These are phyloP conservation scores for Hirsutella rhossiliensis DNA, from an alignment of 2,329 filamentous ascomycete species.

Conservation along the genomic window DNA sequence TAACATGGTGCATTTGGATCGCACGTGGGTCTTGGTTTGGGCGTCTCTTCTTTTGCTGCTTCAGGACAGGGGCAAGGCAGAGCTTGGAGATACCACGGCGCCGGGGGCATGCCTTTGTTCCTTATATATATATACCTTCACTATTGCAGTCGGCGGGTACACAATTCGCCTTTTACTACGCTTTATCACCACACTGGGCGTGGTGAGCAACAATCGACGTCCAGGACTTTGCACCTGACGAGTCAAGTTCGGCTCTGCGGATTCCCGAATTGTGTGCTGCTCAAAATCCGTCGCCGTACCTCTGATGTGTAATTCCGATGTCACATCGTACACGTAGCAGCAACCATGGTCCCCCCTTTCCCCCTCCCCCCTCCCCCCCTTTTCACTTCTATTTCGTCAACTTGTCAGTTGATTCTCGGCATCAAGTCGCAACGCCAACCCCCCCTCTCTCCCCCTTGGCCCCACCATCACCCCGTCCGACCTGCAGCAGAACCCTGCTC, in stretches of 20 bases:
- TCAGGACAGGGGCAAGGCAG: slow-evolving; percentile 2
- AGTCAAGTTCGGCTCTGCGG: too few relatives aligned
- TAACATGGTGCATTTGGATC: too few relatives aligned
- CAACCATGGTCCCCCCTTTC: background rate
- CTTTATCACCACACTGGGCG: background rate
- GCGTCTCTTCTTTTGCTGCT: background rate
- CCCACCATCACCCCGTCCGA: background rate
- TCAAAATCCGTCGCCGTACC: too few relatives aligned
- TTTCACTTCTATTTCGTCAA: background rate
- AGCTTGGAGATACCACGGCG: slow-evolving; percentile 10
- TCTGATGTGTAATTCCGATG: too few relatives aligned
- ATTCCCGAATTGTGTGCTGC: too few relatives aligned
- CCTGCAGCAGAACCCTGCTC: background rate
- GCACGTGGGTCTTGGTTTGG: background rate
- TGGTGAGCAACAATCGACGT: too few relatives aligned
- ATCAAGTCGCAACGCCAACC: too few relatives aligned
- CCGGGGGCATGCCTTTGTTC: background rate
- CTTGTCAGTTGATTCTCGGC: background rate
- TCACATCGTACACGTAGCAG: too few relatives aligned
- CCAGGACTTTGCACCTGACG: too few relatives aligned
- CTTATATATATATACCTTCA: background rate
- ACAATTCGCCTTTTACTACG: background rate
- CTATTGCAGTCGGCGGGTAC: too few relatives aligned
- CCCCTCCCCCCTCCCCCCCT: background rate
- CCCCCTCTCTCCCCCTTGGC: background rate